Conservation (phyloP, 2,329 filamentous ascomycete species). For the Cucurbitaria berberidis region DNA sequence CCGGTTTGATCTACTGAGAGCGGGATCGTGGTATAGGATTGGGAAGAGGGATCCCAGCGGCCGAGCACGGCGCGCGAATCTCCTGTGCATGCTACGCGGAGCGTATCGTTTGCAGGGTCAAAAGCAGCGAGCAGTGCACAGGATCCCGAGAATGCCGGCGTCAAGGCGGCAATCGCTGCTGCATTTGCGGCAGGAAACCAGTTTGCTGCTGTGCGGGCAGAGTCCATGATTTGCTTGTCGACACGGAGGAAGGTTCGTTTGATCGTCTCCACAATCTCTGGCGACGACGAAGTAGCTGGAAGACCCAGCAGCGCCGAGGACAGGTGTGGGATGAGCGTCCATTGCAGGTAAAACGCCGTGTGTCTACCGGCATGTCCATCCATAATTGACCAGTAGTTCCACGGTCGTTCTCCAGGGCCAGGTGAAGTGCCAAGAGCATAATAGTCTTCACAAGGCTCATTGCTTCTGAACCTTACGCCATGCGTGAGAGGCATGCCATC, state of each 20-base stretch:
- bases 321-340: conserved; percentile 53
- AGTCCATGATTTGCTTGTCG: conserved; percentile 62
- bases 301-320: conserved; percentile 47
- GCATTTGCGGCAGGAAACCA: conserved; percentile 47
- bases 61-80: conserved; percentile 72
- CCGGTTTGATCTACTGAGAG: conserved; percentile 72
- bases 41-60: conserved; percentile 50
- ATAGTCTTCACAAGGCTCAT: conserved; percentile 44
- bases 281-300: conserved; percentile 45
- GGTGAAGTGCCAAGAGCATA: conserved; percentile 37
- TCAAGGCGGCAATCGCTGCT: conserved; percentile 37
- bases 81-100: conserved; percentile 70
- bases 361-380: conserved; percentile 59
- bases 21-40: conserved; percentile 59
- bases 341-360: conserved; percentile 51
- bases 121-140: conserved; percentile 69
- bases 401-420: conserved; percentile 35
- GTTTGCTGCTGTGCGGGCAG: conserved; percentile 46
- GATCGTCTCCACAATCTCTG: conserved; percentile 62
- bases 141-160: conserved; percentile 59
- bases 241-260: conserved; percentile 63
- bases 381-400: conserved; percentile 54
- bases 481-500: conserved; percentile 42
- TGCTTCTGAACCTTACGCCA: conserved; percentile 37
- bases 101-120: conserved; percentile 59